A percentile compares a stretch with the other conserved stretches of the same genome.
Conservation (phyloP, 257 asterid genomes). For the Craterostigma plantagineum region DNA sequence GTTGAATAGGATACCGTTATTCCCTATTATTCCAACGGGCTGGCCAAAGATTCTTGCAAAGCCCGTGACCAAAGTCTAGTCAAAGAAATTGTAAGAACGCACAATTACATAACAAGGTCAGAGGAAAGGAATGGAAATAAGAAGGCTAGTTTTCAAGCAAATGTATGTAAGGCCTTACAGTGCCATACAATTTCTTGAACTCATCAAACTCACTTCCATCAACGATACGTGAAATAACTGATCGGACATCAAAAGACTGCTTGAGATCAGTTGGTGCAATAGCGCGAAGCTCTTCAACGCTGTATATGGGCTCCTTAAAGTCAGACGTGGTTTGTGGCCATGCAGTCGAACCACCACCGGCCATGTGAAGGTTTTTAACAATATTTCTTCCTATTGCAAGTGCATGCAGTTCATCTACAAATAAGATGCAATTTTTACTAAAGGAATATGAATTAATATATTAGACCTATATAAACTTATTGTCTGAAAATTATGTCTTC, state of each 20-base stretch:
- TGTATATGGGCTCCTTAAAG: constrained; percentile 67
- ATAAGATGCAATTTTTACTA: no score
- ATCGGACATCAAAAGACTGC: constrained; percentile 74
- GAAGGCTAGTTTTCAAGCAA: constrained; percentile 5
- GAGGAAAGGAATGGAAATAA: constrained; percentile 1
- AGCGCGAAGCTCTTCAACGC: constrained; percentile 60
- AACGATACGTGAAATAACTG: constrained; percentile 73
- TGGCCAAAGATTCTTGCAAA: constrained; percentile 82
- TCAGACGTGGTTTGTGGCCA: constrained; percentile 16
- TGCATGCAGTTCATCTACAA: constrained; percentile 87
- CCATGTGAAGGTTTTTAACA: constrained; percentile 75
- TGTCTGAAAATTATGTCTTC: not conserved
- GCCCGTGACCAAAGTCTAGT: constrained; percentile 91
- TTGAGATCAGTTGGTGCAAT: constrained; percentile 89
- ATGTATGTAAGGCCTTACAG: constrained; percentile 49
- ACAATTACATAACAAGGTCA: constrained; percentile 5
- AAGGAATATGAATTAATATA: no score
- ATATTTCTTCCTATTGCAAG: constrained; percentile 89
- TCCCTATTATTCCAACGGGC: constrained; percentile 90
- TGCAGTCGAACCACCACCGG: constrained; percentile 32
- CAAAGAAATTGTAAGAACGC: constrained; percentile 6
- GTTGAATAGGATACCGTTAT: constrained; percentile 77
- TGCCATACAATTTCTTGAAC: constrained; percentile 97
- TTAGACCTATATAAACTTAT: not conserved
- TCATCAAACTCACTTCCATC: constrained; percentile 97